phyloP scores from a whole-genome alignment of 1,284 basidiomycete species.

The Ganoderma meredithae region DNA sequence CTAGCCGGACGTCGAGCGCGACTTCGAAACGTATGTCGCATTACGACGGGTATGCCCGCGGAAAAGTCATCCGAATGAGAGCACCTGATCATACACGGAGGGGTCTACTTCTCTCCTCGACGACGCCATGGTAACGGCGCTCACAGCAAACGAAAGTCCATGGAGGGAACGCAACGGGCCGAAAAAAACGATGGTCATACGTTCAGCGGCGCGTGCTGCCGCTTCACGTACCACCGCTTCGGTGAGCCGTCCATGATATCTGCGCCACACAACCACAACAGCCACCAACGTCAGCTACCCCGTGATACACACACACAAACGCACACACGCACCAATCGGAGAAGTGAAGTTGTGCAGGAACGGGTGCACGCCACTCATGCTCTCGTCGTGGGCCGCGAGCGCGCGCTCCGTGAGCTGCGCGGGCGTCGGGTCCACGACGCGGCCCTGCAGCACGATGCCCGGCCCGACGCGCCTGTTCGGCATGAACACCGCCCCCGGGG shows the following conservation, averaged over 20 bases:
- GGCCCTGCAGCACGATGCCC: constrained; percentile 35
- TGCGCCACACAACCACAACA: not conserved
- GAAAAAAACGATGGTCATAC: not conserved
- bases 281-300: not conserved
- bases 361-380: constrained; percentile 35
- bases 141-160: not conserved
- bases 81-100: constrained; percentile 7
- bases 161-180: not conserved
- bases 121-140: not conserved
- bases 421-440: constrained; percentile 24
- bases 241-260: constrained; percentile 30
- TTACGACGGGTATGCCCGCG: not conserved
- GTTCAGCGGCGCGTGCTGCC: constrained; percentile 16
- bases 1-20: not conserved
- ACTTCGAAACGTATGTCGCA: constrained; percentile 5
- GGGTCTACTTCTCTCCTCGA: not conserved
- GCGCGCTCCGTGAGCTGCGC: constrained; percentile 35
- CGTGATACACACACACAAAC: not conserved
- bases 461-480: constrained; percentile 39
- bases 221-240: constrained; percentile 30
- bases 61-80: not conserved
- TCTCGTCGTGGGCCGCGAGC: constrained; percentile 34
- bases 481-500: constrained; percentile 33
- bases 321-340: constrained; percentile 37
- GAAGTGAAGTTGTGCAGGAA: constrained; percentile 42